phyloP scores from a whole-genome alignment of 2,329 filamentous ascomycete genomes.

The Arthrobotrys entomopaga region DNA sequence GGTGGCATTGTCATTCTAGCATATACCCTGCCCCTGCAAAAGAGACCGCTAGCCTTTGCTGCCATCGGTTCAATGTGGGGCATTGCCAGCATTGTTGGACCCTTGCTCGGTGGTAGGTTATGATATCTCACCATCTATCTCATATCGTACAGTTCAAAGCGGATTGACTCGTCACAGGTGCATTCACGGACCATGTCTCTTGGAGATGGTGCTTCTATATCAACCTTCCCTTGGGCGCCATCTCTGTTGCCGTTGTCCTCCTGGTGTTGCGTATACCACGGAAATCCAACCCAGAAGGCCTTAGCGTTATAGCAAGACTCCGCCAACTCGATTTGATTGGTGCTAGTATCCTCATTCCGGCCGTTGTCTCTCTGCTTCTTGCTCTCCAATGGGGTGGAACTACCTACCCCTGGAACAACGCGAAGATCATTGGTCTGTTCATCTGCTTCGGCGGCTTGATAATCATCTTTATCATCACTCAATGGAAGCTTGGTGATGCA shows the following conservation, averaged over 20 bases:
- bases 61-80: slow-evolving; percentile 65
- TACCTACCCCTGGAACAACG: slow-evolving; percentile 67
- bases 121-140: neutral
- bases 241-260: slow-evolving; percentile 65
- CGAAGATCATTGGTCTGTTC: slow-evolving; percentile 68
- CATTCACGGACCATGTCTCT: slow-evolving; percentile 65
- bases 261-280: slow-evolving; percentile 64
- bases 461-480: slow-evolving; percentile 66
- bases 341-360: slow-evolving; percentile 71
- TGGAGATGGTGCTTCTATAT: slow-evolving; percentile 70
- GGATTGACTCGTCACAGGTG: slow-evolving; percentile 62
- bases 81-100: slow-evolving; percentile 65
- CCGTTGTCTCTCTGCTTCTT: slow-evolving; percentile 70
- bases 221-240: slow-evolving; percentile 69
- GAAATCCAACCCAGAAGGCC: slow-evolving; percentile 59
- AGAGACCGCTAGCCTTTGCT: slow-evolving; percentile 59
- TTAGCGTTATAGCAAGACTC: slow-evolving; percentile 63
- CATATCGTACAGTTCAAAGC: neutral
- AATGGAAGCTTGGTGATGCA: slow-evolving; percentile 64
- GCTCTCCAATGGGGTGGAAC: slow-evolving; percentile 73
- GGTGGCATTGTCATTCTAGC: slow-evolving; percentile 66
- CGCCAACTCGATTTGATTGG: slow-evolving; percentile 69
- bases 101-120: slow-evolving; percentile 65
- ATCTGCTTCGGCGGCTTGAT: slow-evolving; percentile 66
- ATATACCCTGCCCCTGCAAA: slow-evolving; percentile 58